Percentiles rank a stretch among this genome's conserved stretches.
Conservation (phyloP, 2,329 filamentous ascomycete species). For the Aspergillus sojae region DNA sequence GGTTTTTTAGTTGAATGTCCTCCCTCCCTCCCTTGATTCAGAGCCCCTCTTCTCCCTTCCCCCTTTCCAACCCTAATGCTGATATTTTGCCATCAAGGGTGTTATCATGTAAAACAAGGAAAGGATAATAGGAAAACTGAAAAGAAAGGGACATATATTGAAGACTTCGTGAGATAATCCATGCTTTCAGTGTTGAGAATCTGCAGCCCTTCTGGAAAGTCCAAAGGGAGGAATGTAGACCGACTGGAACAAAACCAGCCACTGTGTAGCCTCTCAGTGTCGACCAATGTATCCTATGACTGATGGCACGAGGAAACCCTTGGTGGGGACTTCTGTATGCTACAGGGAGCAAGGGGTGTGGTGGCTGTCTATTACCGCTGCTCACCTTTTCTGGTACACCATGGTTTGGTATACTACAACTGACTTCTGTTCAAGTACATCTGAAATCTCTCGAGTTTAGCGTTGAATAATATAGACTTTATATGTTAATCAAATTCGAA, state of each 20-base stretch:
- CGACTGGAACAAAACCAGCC: not conserved
- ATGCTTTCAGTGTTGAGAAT: not conserved
- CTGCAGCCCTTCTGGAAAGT: not conserved
- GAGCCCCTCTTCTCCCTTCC: conserved; percentile 11
- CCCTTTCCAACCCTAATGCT: conserved; percentile 8
- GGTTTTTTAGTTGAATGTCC: not conserved
- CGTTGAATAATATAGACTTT: not conserved
- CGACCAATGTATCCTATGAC: not conserved
- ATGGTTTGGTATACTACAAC: not conserved
- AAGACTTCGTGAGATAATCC: not conserved
- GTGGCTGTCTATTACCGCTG: not conserved
- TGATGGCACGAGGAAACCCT: not conserved
- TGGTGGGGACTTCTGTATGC: not conserved
- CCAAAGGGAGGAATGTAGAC: not conserved
- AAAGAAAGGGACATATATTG: not conserved
- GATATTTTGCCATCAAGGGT: not conserved
- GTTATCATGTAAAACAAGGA: not conserved
- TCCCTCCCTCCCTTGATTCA: conserved; percentile 21
- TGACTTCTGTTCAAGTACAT: not conserved
- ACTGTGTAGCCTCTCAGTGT: not conserved
- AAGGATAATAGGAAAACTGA: not conserved
- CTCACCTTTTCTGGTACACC: not conserved
- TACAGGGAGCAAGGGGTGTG: not conserved
- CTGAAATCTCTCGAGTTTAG: too few species aligned
- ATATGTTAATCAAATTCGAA: not conserved